A percentile compares a stretch with the other conserved stretches of the same genome.
phyloP scores from a whole-genome alignment of 495 filamentous ascomycete genomes.

The Neurospora intermedia region DNA sequence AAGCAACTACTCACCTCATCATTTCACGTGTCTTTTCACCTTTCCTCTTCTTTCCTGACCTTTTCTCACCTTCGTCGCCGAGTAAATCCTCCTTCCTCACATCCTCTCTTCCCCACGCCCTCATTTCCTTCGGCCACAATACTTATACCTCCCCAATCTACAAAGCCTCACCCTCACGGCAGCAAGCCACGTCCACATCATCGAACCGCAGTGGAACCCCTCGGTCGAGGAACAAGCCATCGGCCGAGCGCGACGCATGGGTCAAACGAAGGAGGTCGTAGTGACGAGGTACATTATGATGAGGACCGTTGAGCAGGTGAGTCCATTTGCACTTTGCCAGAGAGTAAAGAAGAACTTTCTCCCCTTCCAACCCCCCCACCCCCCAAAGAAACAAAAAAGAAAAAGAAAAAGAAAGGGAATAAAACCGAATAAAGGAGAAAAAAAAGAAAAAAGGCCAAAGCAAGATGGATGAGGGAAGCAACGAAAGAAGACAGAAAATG shows the following conservation, averaged over 20 bases:
- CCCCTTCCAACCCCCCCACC: no score
- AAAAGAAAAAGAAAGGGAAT: no score
- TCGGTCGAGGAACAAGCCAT: slow-evolving; percentile 33
- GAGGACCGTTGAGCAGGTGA: background rate
- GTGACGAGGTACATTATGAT: slow-evolving; percentile 10
- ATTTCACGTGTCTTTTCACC: slow-evolving; percentile 11
- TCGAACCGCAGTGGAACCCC: slow-evolving; percentile 39
- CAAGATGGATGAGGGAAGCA: no score
- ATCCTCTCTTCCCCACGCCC: background rate
- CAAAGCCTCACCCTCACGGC: slow-evolving; percentile 21
- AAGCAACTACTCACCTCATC: slow-evolving; percentile 2
- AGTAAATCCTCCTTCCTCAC: background rate
- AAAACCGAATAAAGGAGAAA: no score
- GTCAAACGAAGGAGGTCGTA: slow-evolving; percentile 24
- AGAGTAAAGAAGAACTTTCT: no score
- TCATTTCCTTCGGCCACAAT: background rate
- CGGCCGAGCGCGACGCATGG: slow-evolving; percentile 24
- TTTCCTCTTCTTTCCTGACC: slow-evolving; percentile 10
- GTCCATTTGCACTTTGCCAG: background rate
- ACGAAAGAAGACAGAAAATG: no score
- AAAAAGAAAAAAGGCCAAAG: no score
- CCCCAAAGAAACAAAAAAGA: no score
- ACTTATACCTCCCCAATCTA: background rate
- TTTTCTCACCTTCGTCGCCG: background rate
- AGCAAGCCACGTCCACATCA: slow-evolving; percentile 27